Percentiles rank a stretch among this genome's conserved stretches.
phyloP scores from a whole-genome alignment of 2,329 filamentous ascomycete genomes.

The Penicillium sp. region DNA sequence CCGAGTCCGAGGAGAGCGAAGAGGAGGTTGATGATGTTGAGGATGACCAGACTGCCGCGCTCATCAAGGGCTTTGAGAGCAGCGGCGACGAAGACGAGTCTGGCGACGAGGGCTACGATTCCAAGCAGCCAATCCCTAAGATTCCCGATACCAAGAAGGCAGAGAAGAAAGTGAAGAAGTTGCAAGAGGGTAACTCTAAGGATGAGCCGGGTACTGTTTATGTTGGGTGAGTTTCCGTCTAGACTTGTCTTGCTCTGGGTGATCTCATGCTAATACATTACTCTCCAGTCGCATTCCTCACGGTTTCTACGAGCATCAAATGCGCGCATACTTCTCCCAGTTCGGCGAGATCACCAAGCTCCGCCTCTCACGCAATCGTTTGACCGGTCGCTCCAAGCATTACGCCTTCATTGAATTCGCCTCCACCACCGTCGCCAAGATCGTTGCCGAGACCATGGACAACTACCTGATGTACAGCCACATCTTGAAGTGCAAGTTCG shows the following conservation, averaged over 20 bases:
- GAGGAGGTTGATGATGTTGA: slow-evolving; percentile 38
- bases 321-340: slow-evolving; percentile 90
- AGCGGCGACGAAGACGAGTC: slow-evolving; percentile 55
- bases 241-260: slow-evolving; percentile 1
- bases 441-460: slow-evolving; percentile 95
- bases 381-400: slow-evolving; percentile 88
- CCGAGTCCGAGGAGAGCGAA: slow-evolving; percentile 24
- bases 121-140: slow-evolving; percentile 45
- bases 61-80: slow-evolving; percentile 59
- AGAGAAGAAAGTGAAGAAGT: slow-evolving; percentile 54
- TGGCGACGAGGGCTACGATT: slow-evolving; percentile 49
- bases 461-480: slow-evolving; percentile 96
- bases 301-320: slow-evolving; percentile 96
- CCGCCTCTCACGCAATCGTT: slow-evolving; percentile 86
- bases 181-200: slow-evolving; percentile 44
- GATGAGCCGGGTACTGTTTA: slow-evolving; percentile 76
- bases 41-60: slow-evolving; percentile 56
- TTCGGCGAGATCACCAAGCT: slow-evolving; percentile 81
- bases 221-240: slow-evolving; percentile 62
- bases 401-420: slow-evolving; percentile 92
- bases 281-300: slow-evolving; percentile 71
- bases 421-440: slow-evolving; percentile 75
- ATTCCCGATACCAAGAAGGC: slow-evolving; percentile 49
- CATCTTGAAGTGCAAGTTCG: slow-evolving; percentile 81
- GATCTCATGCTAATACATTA: slow-evolving; percentile 17